Evolutionary conservation across 2,329 filamentous ascomycete genomes (phyloP), one percentile per base, ranked within the genome.

Genomic region (Rhynchosporium agropyri): DNA sequence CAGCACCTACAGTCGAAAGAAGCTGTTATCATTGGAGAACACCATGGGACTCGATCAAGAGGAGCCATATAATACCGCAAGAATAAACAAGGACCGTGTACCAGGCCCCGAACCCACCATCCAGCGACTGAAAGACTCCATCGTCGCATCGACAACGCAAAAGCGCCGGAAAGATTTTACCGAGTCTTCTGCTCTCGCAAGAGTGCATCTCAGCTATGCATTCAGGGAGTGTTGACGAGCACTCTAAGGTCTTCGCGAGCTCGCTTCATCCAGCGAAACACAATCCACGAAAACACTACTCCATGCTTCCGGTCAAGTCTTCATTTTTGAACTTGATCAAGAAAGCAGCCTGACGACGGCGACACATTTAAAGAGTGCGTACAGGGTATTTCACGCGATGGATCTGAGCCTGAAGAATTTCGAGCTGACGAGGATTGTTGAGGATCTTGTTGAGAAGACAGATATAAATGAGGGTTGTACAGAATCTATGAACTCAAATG

Each of bases 281-380:
- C 49, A 38, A 10, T n/a, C 3, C 10, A 38, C 49, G 10, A 53
- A 53, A 53, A 8, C 38, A 0, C 49, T 53, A 4, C 49, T 53
- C 4, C 12, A 53, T 33, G 13, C 56, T 8, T 58, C 56, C 28
- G 20, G 49, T 4, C 40, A 49, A 20, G 50, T 58, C 38, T 58
- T 58, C 45, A 49, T 46, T 20, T 58, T 58, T 50, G 56, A 58
- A 29, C 49, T 36, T n/a, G 50, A 38, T 13, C 43, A 49, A 49
- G 45, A 33, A n/a, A 33, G 50, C 31, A 38, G n/a, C 10, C 36
- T 49, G n/a, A 13, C 33, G 8, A 45, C 56, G 5, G 31, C 50
- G 3, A 31, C 56, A 3, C 56, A 58, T 28, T 8, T 51, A 3
- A 59, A 59, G 36, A 59, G 57, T 12, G 57, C 57, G 13, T 54